A percentile compares a stretch with the other conserved stretches of the same genome.
Conservation (phyloP, 2,329 filamentous ascomycete genomes). For the Chrysosporium keratinophilum region DNA sequence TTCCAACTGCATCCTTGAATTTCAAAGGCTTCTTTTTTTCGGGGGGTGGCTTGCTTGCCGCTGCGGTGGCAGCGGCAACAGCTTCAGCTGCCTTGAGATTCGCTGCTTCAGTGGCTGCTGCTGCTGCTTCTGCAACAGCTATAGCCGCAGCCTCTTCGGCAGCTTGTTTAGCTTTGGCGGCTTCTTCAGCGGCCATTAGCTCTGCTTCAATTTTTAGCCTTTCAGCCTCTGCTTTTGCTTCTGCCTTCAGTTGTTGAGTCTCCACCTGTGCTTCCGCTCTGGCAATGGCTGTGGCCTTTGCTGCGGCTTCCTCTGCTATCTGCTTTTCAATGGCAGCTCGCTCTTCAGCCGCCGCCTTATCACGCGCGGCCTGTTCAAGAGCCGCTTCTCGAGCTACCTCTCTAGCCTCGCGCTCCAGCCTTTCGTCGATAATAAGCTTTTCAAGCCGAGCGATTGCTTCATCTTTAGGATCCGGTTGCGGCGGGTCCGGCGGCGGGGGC, state of each 20-base stretch:
- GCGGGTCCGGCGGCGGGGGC: constrained; percentile 22
- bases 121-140: constrained; percentile 24
- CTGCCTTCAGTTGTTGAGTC: constrained; percentile 40
- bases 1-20: constrained; percentile 82
- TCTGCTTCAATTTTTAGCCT: constrained; percentile 37
- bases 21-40: constrained; percentile 63
- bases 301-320: constrained; percentile 34
- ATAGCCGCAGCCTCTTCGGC: constrained; percentile 29
- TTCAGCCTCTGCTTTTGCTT: constrained; percentile 39
- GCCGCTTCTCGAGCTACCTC: constrained; percentile 34
- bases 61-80: constrained; percentile 24
- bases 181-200: constrained; percentile 30
- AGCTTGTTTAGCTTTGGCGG: constrained; percentile 31
- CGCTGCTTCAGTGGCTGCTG: constrained; percentile 27
- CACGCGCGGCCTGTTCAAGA: constrained; percentile 45
- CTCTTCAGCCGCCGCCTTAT: constrained; percentile 27
- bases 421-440: constrained; percentile 44
- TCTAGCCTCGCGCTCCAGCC: constrained; percentile 32
- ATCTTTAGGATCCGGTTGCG: constrained; percentile 37
- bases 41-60: constrained; percentile 35
- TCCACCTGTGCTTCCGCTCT: constrained; percentile 40
- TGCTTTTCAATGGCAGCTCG: constrained; percentile 34
- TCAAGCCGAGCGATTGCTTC: constrained; percentile 53
- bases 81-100: constrained; percentile 25
- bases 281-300: constrained; percentile 21